These are phyloP conservation scores for Abelmoschus esculentus DNA, from an alignment of 345 rosid species.

Conservation along the genomic window DNA sequence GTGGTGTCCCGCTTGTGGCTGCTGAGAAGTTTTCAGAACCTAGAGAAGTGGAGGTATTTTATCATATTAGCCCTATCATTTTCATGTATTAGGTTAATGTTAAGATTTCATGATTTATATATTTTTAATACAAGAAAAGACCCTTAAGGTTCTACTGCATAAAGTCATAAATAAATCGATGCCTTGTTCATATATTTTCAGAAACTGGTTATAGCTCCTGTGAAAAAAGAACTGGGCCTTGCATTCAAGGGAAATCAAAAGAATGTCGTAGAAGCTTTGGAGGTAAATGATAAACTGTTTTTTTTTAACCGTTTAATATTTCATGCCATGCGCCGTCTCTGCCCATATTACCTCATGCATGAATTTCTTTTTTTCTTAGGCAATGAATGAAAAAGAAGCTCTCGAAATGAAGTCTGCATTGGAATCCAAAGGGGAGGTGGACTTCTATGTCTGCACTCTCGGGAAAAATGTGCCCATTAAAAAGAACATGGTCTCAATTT, in stretches of 20 bases:
- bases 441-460: slow-evolving; percentile 71
- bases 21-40: slow-evolving; percentile 82
- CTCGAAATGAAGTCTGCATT: slow-evolving; percentile 67
- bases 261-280: slow-evolving; percentile 72
- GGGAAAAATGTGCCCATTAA: slow-evolving; percentile 51
- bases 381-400: slow-evolving; percentile 87
- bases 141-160: not conserved
- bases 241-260: slow-evolving; percentile 80
- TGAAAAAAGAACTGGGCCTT: slow-evolving; percentile 80
- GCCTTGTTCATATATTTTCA: slow-evolving; percentile 22
- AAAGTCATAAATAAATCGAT: slow-evolving; percentile 6
- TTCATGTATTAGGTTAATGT: not conserved
- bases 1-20: slow-evolving; percentile 74
- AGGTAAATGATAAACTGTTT: slow-evolving; percentile 32
- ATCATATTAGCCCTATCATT: not conserved
- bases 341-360: not conserved
- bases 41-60: slow-evolving; percentile 77
- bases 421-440: slow-evolving; percentile 79
- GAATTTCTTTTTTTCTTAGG: slow-evolving; percentile 30
- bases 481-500: slow-evolving; percentile 81
- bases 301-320: not conserved
- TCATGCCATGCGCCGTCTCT: not conserved
- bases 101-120: not conserved
- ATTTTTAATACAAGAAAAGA: not conserved
- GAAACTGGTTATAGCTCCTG: slow-evolving; percentile 73